Base-by-base conservation (phyloP, 805 yeast species). In the Lachancea waltii region DNA sequence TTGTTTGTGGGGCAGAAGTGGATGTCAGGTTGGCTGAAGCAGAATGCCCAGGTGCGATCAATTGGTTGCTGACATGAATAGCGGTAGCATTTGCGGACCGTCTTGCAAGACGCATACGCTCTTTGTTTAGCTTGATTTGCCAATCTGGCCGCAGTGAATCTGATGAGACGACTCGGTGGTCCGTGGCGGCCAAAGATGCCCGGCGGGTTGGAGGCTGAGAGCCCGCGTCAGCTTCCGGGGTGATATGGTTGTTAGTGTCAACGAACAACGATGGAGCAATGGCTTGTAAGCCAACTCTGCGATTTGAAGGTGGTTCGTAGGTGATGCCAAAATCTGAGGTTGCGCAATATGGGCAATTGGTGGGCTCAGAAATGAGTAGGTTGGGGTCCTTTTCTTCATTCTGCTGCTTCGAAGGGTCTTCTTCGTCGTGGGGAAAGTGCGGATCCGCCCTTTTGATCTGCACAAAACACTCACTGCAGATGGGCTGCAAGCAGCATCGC, bases 391-490 rank as follows among this genome's bases (percentile, higher is more conserved):
- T 56, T 9, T 53, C 49, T 19, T 55, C 59, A 23, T 61, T 63
- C 14, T 54, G 54, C 19, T 53, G 43, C 3, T 43, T 40, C n/a
- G 53, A 53, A 16, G 62, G 60, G 35, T 71, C 75, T 35, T 72
- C 77, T 5, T 34, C 37, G 7, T 81, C 90, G 54, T 86, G 94
- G 1, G 96, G 95, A 23, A 87, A 85, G 62, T 90, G 97, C 0
- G 98, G 97, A 8, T 85, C 95, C 0, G 51, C 49, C 36, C 98
- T 72, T 59, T 85, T 86, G 57, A 90, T 87, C 60, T 90, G 97
- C 8, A 90, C 97, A 72, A 90, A 92, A 57, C 98, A 90, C 62
- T 90, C 97, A 2, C 95, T 74, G 63, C 98, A 92, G 15, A 90
- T 87, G 1, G 95, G 89, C 58, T 90, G 97, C 35, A 75, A 73